phyloP scores from a whole-genome alignment of 2,329 filamentous ascomycete genomes.

The Escovopsis weberi region DNA sequence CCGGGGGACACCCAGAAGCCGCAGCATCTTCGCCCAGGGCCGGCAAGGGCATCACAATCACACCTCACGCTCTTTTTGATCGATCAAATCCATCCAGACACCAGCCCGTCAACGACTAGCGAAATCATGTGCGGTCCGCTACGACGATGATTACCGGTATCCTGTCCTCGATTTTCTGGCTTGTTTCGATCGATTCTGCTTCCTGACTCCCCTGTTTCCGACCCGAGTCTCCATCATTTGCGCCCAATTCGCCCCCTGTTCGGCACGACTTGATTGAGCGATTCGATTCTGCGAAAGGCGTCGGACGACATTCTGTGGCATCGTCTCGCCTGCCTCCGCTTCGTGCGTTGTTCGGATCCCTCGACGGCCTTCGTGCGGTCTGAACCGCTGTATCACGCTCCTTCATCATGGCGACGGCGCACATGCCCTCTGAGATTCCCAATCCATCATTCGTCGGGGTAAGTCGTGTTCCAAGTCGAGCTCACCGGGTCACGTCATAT shows the following conservation, averaged over 20 bases:
- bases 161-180: slow-evolving; percentile 32
- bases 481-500: too few species aligned
- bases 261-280: slow-evolving; percentile 1
- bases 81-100: too few species aligned
- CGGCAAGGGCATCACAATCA: too few species aligned
- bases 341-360: slow-evolving; percentile 8
- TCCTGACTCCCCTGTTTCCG: slow-evolving; percentile 28
- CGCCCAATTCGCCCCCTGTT: slow-evolving; percentile 1
- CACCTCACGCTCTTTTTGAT: too few species aligned
- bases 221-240: slow-evolving; percentile 16
- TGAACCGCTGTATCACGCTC: slow-evolving; percentile 7
- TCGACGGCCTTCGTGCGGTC: slow-evolving; percentile 9
- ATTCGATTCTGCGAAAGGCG: slow-evolving; percentile 1
- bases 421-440: slow-evolving; percentile 30
- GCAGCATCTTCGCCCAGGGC: too few species aligned
- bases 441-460: slow-evolving; percentile 70
- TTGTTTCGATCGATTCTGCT: slow-evolving; percentile 39
- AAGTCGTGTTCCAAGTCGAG: slow-evolving; percentile 11
- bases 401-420: slow-evolving; percentile 31
- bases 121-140: slow-evolving; percentile 22
- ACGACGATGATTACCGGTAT: slow-evolving; percentile 43
- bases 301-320: background rate
- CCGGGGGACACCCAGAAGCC: too few species aligned
- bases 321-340: slow-evolving; percentile 2
- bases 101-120: slow-evolving; percentile 1